Evolutionary conservation across 2,329 filamentous ascomycete genomes (phyloP), one percentile per base, ranked within the genome.

Genomic region (Trichoderma lentiforme): DNA sequence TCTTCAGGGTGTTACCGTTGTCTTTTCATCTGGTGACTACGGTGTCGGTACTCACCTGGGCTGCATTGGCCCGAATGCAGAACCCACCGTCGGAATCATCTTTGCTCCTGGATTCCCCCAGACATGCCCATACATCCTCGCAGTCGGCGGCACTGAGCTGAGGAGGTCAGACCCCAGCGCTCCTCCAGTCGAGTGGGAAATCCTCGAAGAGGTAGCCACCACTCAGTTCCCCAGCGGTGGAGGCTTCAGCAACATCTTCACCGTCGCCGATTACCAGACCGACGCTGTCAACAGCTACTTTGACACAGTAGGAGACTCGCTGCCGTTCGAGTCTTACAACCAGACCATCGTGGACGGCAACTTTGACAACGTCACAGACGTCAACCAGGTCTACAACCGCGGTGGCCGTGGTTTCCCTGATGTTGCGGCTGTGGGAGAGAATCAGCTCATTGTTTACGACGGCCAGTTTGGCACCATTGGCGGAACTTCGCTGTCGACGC

Each of bases 11-110:
- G 81, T 87, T 12, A 83, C 84, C 1, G 79, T 88, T 18, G 63
- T 87, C 24, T 84, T 83, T 73, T 83, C 84, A 1, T 84, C 82
- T 3, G 86, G 86, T n/a, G 86, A 87, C 76, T 82, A 80, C 57
- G 86, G 85, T 62, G 83, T 86, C 18, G 82, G 81, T 9, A 53
- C 58, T 26, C 34, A 56, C 4, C 8, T 28, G 24, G 47, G 60
- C 34, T 58, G 26, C 26, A 71, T 39, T 36, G 62, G 68, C 26
- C 24, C 43, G 9, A 32, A 36, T 1, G 6, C 21, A 12, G 43
- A 66, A 4, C 63, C 63, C 9, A 66, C 8, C 15, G 63, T 66
- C 6, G 63, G 63, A 11, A 66, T 43, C 24, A 66, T 66, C 30
- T 87, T 86, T 6, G 2, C 56, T n/a, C 84, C 85, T 0, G 77